Evolutionary conservation across 2,329 filamentous ascomycete genomes (phyloP).

Genomic region (Colletotrichum filicis): DNA sequence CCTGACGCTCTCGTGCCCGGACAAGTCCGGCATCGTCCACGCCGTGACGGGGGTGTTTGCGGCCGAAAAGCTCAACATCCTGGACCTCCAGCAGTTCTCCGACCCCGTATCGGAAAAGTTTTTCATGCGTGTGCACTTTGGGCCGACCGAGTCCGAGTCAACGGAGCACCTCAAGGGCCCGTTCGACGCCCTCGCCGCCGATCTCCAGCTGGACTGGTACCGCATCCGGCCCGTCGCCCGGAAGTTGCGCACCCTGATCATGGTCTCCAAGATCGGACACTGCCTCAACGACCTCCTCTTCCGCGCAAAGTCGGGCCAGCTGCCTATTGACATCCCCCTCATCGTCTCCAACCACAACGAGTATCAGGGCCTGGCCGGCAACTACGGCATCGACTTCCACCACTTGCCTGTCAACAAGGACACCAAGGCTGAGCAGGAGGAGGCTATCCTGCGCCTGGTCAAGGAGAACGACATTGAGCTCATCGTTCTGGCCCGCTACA

Average conservation of each 20-base stretch:
- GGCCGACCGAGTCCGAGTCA: constrained; percentile 62
- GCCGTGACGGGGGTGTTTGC: constrained; percentile 84
- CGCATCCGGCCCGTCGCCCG: constrained; percentile 74
- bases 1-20: constrained; percentile 85
- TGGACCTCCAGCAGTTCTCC: constrained; percentile 87
- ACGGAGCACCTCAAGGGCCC: constrained; percentile 63
- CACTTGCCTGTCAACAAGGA: constrained; percentile 84
- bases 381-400: constrained; percentile 82
- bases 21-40: constrained; percentile 87
- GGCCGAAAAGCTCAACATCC: constrained; percentile 79
- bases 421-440: constrained; percentile 81
- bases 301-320: constrained; percentile 78
- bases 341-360: constrained; percentile 88
- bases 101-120: constrained; percentile 80
- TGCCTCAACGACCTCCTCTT: constrained; percentile 87
- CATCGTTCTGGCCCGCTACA: constrained; percentile 85
- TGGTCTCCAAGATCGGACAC: constrained; percentile 91
- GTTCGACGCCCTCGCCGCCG: constrained; percentile 69
- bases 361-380: constrained; percentile 73
- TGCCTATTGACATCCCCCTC: constrained; percentile 79
- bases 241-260: constrained; percentile 83
- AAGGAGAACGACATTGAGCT: constrained; percentile 77
- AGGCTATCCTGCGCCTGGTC: constrained; percentile 76
- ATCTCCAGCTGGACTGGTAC: constrained; percentile 74
- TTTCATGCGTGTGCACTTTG: constrained; percentile 91